A percentile compares a stretch with the other conserved stretches of the same genome.
phyloP scores from a whole-genome alignment of 208 protist genomes.

The Leishmania gerbilli region DNA sequence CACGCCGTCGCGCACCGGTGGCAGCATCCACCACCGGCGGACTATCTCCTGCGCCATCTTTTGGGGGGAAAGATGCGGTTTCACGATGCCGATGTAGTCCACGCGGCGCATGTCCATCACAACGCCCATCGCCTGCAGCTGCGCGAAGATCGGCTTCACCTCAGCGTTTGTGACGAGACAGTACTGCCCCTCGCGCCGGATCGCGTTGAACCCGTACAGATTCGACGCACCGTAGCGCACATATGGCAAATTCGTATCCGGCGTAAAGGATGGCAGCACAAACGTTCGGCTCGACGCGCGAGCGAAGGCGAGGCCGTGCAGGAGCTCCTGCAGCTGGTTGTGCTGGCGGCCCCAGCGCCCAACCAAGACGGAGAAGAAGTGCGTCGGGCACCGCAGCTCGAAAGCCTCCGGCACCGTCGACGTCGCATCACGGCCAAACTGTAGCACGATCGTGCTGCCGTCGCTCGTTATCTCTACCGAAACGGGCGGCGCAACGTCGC shows the following conservation, averaged over 20 bases:
- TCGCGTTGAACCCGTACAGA: slow-evolving; percentile 21
- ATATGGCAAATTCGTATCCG: not conserved
- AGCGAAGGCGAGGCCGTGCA: slow-evolving; percentile 11
- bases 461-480: not conserved
- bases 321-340: slow-evolving; percentile 24
- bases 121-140: slow-evolving; percentile 1
- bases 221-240: slow-evolving; percentile 2
- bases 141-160: slow-evolving; percentile 2
- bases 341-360: slow-evolving; percentile 22
- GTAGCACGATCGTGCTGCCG: not conserved
- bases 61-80: not conserved
- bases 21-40: not conserved
- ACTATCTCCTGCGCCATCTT: not conserved
- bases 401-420: not conserved
- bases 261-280: slow-evolving; percentile 12
- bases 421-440: not conserved
- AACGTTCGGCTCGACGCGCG: slow-evolving; percentile 12
- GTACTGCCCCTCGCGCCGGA: slow-evolving; percentile 25
- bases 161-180: slow-evolving; percentile 19
- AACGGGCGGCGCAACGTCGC: slow-evolving; percentile 2
- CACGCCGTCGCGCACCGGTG: not conserved
- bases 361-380: slow-evolving; percentile 17
- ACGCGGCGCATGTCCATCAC: slow-evolving; percentile 2
- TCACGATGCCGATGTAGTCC: not conserved
- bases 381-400: slow-evolving; percentile 12